Conservation (phyloP, 1,284 basidiomycete species). For the Schizophyllum commune region DNA sequence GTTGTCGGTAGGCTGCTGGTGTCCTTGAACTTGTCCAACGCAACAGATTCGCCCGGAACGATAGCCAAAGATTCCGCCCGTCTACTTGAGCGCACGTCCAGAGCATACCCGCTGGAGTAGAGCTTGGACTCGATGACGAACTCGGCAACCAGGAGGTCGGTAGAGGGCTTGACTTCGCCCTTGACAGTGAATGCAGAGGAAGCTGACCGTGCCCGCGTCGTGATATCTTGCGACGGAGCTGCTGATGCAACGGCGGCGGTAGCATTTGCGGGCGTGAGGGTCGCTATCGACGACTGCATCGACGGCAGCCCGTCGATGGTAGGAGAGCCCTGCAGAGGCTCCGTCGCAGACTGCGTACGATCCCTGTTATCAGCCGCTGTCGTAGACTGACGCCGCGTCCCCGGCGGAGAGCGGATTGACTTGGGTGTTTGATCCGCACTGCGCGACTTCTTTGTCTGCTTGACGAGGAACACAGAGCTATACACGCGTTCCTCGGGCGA, state of each 20-base stretch:
- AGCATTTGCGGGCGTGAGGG: not conserved
- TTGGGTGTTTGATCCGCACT: slow-evolving; percentile 13
- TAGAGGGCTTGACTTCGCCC: slow-evolving; percentile 46
- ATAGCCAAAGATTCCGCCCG: slow-evolving; percentile 25
- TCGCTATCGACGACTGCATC: slow-evolving; percentile 18
- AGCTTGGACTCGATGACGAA: slow-evolving; percentile 70
- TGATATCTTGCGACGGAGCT: slow-evolving; percentile 2
- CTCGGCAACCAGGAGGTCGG: slow-evolving; percentile 64
- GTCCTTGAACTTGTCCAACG: not conserved
- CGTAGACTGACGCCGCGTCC: not conserved
- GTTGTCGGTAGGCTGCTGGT: slow-evolving; percentile 9
- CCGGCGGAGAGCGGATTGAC: slow-evolving; percentile 7
- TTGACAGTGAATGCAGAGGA: slow-evolving; percentile 52
- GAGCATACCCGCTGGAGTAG: slow-evolving; percentile 63
- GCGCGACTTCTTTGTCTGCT: not conserved
- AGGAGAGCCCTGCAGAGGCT: slow-evolving; percentile 5
- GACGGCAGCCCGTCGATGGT: not conserved
- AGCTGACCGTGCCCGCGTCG: slow-evolving; percentile 26
- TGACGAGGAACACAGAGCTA: slow-evolving; percentile 1
- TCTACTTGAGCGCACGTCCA: slow-evolving; percentile 41
- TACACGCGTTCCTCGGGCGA: slow-evolving; percentile 41
- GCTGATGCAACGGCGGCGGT: not conserved
- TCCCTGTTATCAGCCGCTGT: not conserved
- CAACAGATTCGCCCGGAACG: slow-evolving; percentile 4
- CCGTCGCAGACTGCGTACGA: not conserved